Evolutionary conservation across 805 yeast genomes (phyloP).

Genomic region (Lachancea sp.): DNA sequence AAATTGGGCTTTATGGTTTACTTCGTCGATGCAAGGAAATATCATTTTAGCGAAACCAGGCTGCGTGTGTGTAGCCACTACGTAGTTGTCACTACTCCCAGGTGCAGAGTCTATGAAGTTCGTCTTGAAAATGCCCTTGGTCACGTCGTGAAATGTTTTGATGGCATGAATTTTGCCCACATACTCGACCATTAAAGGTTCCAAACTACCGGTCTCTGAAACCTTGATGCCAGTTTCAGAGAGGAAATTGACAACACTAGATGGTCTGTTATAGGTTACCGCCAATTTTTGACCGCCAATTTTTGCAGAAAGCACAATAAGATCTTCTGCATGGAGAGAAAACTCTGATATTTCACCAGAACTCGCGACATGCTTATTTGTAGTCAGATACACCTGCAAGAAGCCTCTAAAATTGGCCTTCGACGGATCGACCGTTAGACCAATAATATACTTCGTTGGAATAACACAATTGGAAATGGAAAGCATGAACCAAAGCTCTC

Average conservation of each 20-base stretch:
- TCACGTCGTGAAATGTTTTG: constrained; percentile 47
- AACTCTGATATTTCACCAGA: constrained; percentile 9
- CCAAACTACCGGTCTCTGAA: not conserved
- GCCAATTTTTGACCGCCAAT: constrained; percentile 31
- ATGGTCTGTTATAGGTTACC: constrained; percentile 19
- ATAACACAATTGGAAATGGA: constrained; percentile 22
- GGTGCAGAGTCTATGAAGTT: constrained; percentile 48
- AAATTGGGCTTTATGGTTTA: constrained; percentile 46
- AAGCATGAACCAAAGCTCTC: constrained; percentile 6
- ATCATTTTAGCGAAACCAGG: constrained; percentile 57
- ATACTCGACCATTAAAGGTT: constrained; percentile 33
- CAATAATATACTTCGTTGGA: constrained; percentile 35
- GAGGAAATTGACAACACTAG: constrained; percentile 7
- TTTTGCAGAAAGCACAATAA: constrained; percentile 36
- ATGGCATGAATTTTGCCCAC: constrained; percentile 48
- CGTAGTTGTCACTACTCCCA: constrained; percentile 44
- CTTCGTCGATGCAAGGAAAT: constrained; percentile 68
- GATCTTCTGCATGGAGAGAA: constrained; percentile 28
- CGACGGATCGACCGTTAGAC: constrained; percentile 36
- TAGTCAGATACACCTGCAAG: constrained; percentile 10
- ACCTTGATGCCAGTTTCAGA: constrained; percentile 6
- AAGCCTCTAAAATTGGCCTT: constrained; percentile 45
- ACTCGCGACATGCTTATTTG: constrained; percentile 3
- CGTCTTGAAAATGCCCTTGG: constrained; percentile 63
- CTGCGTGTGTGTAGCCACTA: constrained; percentile 67